Conservation (phyloP, 257 asterid species). For the Solanum commersonii region DNA sequence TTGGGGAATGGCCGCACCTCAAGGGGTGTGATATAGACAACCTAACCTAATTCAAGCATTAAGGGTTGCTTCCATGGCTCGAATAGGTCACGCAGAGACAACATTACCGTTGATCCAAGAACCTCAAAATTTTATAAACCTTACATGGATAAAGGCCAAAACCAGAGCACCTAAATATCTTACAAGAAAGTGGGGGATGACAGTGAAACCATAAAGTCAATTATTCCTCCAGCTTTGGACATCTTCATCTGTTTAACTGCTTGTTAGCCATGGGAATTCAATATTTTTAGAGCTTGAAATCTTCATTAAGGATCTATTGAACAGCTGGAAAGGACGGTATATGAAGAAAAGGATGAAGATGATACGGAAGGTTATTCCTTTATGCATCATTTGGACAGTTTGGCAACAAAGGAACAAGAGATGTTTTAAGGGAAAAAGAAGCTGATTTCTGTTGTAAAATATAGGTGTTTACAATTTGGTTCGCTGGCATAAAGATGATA, state of each 20-base stretch:
- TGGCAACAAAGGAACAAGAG: neutral
- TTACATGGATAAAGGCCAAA: neutral
- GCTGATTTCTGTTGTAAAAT: neutral
- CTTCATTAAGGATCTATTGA: neutral
- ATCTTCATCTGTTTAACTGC: neutral
- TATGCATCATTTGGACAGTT: neutral
- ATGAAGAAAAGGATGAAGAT: neutral
- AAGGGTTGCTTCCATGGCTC: neutral
- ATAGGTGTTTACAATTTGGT: neutral
- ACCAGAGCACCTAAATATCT: neutral
- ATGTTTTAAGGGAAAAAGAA: neutral
- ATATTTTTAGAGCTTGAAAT: neutral
- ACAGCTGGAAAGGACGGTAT: neutral
- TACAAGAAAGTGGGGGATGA: neutral
- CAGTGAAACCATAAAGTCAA: neutral
- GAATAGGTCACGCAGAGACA: neutral
- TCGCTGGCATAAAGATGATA: neutral
- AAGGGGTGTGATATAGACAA: neutral
- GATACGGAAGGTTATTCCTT: neutral
- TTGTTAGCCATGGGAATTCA: neutral
- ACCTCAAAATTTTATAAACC: neutral
- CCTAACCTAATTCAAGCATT: neutral
- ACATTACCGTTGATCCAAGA: neutral
- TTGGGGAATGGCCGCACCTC: neutral
- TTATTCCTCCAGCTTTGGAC: neutral